Conservation (phyloP, 2,329 filamentous ascomycete genomes). For the Talaromyces sp. region DNA sequence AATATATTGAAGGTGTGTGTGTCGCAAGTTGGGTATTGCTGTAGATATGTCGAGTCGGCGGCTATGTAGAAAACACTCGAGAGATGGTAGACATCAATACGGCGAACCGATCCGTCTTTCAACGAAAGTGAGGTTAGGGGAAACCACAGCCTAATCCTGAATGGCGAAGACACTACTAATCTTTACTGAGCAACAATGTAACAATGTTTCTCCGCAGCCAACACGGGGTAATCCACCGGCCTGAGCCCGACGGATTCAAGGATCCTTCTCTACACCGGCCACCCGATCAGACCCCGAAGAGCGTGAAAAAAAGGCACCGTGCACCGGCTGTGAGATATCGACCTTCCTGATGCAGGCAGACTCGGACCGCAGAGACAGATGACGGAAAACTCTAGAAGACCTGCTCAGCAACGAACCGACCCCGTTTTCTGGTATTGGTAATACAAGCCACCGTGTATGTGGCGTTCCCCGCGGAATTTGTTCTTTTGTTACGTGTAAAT, state of each 20-base stretch:
- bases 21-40: too few species aligned
- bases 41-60: background rate
- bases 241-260: background rate
- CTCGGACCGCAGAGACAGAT: background rate
- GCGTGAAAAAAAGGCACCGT: background rate
- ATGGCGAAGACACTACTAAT: too few species aligned
- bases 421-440: background rate
- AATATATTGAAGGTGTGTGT: too few species aligned
- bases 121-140: background rate
- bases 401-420: too few species aligned
- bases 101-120: background rate
- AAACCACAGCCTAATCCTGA: background rate
- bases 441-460: constrained; percentile 1
- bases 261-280: background rate
- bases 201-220: background rate
- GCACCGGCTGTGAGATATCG: background rate
- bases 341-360: background rate
- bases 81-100: background rate
- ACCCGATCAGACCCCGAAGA: background rate
- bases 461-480: background rate
- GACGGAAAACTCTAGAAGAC: background rate
- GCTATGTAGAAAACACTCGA: background rate
- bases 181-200: too few species aligned
- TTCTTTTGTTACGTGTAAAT: background rate
- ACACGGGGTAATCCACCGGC: background rate